Evolutionary conservation across 2,329 filamentous ascomycete genomes (phyloP).

Genomic region (Blastomyces percursus): DNA sequence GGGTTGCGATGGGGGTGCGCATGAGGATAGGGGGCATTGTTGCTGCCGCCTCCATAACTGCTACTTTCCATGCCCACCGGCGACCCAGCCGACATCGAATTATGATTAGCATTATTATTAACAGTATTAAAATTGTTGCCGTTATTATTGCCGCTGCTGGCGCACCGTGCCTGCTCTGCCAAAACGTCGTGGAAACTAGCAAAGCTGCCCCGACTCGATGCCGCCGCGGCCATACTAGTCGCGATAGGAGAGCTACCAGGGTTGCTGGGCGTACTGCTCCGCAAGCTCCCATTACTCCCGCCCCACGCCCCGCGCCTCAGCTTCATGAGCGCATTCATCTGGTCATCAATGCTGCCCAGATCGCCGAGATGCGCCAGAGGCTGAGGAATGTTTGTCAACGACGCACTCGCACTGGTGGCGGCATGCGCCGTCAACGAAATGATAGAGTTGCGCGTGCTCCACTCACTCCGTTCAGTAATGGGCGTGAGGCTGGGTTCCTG

Average conservation of each 20-base stretch:
- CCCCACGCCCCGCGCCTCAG: slow-evolving; percentile 69
- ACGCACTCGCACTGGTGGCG: slow-evolving; percentile 31
- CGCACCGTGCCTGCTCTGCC: background rate
- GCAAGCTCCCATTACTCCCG: slow-evolving; percentile 63
- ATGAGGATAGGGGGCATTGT: background rate
- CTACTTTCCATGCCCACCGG: background rate
- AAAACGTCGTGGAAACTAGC: slow-evolving; percentile 22
- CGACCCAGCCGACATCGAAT: background rate
- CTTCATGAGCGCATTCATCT: slow-evolving; percentile 64
- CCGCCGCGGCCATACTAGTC: slow-evolving; percentile 19
- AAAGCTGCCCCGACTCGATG: slow-evolving; percentile 28
- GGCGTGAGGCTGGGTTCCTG: slow-evolving; percentile 88
- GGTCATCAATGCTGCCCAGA: slow-evolving; percentile 49
- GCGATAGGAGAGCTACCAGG: slow-evolving; percentile 27
- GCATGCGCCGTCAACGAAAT: slow-evolving; percentile 57
- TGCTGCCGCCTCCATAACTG: background rate
- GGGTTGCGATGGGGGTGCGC: background rate
- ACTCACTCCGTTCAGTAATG: slow-evolving; percentile 91
- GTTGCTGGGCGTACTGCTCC: slow-evolving; percentile 38
- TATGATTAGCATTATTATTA: background rate
- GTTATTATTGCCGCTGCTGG: background rate
- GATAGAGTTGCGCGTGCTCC: slow-evolving; percentile 86
- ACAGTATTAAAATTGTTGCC: background rate
- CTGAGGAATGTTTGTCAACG: slow-evolving; percentile 51
- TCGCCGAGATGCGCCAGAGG: slow-evolving; percentile 66